Conservation (phyloP, 192 early-diverging fungal genomes). For the Entophlyctis luteolus region DNA sequence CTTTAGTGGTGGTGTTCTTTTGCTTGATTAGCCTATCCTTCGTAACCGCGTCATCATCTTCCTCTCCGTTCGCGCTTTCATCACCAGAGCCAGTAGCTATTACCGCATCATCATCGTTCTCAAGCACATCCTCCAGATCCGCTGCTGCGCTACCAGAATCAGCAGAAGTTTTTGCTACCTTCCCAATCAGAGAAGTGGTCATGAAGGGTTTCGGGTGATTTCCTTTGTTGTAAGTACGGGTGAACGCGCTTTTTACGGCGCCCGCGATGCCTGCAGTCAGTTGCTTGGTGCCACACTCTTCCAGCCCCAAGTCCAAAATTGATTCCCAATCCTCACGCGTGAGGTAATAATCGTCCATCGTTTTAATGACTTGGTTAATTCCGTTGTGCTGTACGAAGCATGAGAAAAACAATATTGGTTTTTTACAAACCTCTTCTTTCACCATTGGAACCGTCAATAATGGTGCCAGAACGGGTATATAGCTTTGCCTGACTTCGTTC, state of each 20-base stretch:
- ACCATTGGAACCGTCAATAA: slow-evolving; percentile 54
- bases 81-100: slow-evolving; percentile 3
- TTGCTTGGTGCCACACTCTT: slow-evolving; percentile 43
- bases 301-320: slow-evolving; percentile 75
- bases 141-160: slow-evolving; percentile 25
- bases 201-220: slow-evolving; percentile 63
- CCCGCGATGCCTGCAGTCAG: slow-evolving; percentile 56
- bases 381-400: slow-evolving; percentile 29
- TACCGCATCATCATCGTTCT: slow-evolving; percentile 50
- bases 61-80: slow-evolving; percentile 49
- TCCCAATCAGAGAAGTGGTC: slow-evolving; percentile 31
- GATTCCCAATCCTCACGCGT: slow-evolving; percentile 84
- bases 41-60: slow-evolving; percentile 54
- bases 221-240: slow-evolving; percentile 57
- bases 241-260: slow-evolving; percentile 74
- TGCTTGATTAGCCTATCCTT: slow-evolving; percentile 44
- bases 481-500: slow-evolving; percentile 78
- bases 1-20: slow-evolving; percentile 18
- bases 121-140: slow-evolving; percentile 60
- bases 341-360: slow-evolving; percentile 92
- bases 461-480: slow-evolving; percentile 70
- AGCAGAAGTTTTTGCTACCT: neutral
- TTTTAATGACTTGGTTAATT: slow-evolving; percentile 67
- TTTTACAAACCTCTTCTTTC: slow-evolving; percentile 28
- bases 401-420: neutral